phyloP scores from a whole-genome alignment of 2,329 filamentous ascomycete species.

The Emergomyces africanus region DNA sequence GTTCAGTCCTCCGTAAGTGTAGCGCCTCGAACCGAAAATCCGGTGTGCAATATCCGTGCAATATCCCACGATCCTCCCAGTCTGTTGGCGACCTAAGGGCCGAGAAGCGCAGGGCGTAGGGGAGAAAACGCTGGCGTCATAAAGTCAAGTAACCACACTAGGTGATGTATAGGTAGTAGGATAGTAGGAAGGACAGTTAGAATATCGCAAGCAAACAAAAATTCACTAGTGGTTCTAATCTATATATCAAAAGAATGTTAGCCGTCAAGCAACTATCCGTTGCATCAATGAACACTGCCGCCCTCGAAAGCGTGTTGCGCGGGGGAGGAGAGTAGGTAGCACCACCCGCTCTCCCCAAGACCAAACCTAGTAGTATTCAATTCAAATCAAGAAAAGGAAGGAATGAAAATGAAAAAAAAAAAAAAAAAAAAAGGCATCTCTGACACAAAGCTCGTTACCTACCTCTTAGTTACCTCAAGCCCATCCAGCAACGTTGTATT shows the following conservation, averaged over 20 bases:
- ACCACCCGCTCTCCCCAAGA: too few species aligned
- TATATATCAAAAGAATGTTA: not conserved
- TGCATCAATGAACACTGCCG: too few species aligned
- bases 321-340: too few species aligned
- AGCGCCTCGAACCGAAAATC: not conserved
- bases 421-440: not conserved
- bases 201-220: not conserved
- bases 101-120: too few species aligned
- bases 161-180: not conserved
- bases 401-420: not conserved
- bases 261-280: not conserved
- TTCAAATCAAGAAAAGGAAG: too few species aligned
- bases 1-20: not conserved
- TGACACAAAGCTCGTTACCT: not conserved
- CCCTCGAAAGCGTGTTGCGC: too few species aligned
- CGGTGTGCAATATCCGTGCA: not conserved
- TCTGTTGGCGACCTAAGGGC: not conserved
- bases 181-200: not conserved
- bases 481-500: too few species aligned
- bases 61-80: not conserved
- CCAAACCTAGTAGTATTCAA: too few species aligned
- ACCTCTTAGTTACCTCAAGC: not conserved
- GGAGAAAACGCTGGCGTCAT: not conserved
- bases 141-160: not conserved
- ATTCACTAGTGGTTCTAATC: not conserved